These are phyloP conservation scores for Arthrinium puccinioides DNA, from an alignment of 2,329 filamentous ascomycete species.

Conservation along the genomic window DNA sequence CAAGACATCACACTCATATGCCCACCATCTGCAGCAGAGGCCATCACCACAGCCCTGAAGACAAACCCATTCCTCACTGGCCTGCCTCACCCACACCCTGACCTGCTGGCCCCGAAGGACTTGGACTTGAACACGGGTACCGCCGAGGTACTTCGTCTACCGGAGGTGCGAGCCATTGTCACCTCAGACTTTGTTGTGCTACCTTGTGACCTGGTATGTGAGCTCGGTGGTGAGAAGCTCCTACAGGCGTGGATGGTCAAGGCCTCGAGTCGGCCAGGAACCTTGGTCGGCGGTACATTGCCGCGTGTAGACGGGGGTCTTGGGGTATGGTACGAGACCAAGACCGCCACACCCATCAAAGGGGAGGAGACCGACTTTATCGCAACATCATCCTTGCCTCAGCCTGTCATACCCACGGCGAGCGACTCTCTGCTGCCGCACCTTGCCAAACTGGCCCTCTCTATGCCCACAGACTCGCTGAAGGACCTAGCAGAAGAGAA, in stretches of 20 bases:
- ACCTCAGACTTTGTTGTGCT: slow-evolving; percentile 83
- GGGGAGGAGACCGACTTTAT: slow-evolving; percentile 91
- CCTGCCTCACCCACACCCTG: slow-evolving; percentile 64
- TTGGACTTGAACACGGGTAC: slow-evolving; percentile 83
- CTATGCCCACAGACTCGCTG: slow-evolving; percentile 81
- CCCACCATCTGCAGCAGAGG: slow-evolving; percentile 56
- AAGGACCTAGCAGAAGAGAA: slow-evolving; percentile 75
- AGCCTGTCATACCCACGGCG: slow-evolving; percentile 48
- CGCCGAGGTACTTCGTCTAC: slow-evolving; percentile 77
- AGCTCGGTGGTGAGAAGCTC: slow-evolving; percentile 74
- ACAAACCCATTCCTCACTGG: slow-evolving; percentile 72
- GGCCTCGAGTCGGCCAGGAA: slow-evolving; percentile 61
- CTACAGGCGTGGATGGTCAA: slow-evolving; percentile 90
- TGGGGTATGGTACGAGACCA: slow-evolving; percentile 87
- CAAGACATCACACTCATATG: slow-evolving; percentile 58
- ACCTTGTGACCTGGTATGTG: slow-evolving; percentile 89
- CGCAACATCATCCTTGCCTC: slow-evolving; percentile 62
- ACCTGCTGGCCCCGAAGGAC: slow-evolving; percentile 67
- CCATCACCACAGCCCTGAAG: slow-evolving; percentile 63
- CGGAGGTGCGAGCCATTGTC: slow-evolving; percentile 72
- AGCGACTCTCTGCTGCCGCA: slow-evolving; percentile 59
- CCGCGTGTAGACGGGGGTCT: slow-evolving; percentile 64
- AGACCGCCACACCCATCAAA: slow-evolving; percentile 67
- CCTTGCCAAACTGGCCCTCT: slow-evolving; percentile 74
- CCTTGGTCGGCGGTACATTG: slow-evolving; percentile 38